A percentile compares a stretch with the other conserved stretches of the same genome.
These are phyloP conservation scores for Peterozyma toletana DNA, from an alignment of 805 yeast genomes.

Conservation along the genomic window DNA sequence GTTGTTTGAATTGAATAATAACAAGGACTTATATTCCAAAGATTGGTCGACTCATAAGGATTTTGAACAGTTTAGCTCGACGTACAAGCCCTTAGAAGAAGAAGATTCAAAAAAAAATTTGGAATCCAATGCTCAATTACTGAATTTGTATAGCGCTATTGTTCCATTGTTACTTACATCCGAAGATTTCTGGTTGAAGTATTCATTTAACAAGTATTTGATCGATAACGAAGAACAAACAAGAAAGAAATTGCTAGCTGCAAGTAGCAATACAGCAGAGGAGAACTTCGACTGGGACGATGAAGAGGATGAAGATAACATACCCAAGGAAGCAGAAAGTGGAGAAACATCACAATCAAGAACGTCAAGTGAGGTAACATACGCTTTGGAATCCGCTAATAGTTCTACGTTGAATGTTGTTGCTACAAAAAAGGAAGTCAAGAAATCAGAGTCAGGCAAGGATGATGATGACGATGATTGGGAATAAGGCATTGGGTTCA, in stretches of 20 bases:
- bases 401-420: conserved; percentile 27
- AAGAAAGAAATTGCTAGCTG: conserved; percentile 54
- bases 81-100: conserved; percentile 21
- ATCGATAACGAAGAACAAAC: conserved; percentile 57
- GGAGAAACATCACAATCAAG: conserved; percentile 14
- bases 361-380: conserved; percentile 31
- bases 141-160: conserved; percentile 46
- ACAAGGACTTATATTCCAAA: conserved; percentile 36
- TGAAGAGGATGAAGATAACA: conserved; percentile 30
- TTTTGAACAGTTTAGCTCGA: conserved; percentile 21
- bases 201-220: conserved; percentile 45
- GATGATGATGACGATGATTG: conserved; percentile 43
- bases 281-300: conserved; percentile 45
- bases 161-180: conserved; percentile 59
- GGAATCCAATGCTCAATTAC: conserved; percentile 41
- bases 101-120: conserved; percentile 45
- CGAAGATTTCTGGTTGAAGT: conserved; percentile 67
- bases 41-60: conserved; percentile 16
- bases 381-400: conserved; percentile 29
- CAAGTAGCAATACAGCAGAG: conserved; percentile 26
- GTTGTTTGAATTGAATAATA: conserved; percentile 44
- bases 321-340: background rate
- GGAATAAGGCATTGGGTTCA: conserved; percentile 32
- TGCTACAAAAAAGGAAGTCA: conserved; percentile 8
- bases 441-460: conserved; percentile 9